Conservation (phyloP, 768 basidiomycete species). For the Cystobasidium onofrii region DNA sequence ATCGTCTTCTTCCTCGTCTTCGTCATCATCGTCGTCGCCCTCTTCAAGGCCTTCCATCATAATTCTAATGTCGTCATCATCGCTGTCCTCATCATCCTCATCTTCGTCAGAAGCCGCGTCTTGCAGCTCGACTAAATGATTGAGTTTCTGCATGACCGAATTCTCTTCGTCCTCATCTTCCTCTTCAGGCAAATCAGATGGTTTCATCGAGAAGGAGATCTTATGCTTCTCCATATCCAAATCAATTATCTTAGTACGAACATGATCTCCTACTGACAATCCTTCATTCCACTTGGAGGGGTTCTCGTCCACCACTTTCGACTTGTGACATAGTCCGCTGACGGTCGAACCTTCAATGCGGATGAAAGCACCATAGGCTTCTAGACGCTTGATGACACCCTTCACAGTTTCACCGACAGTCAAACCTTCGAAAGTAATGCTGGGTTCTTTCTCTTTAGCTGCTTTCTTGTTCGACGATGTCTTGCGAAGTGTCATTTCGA, state of each 20-base stretch:
- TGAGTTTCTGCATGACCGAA: slow-evolving; percentile 34
- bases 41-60: slow-evolving; percentile 38
- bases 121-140: slow-evolving; percentile 32
- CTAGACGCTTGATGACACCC: slow-evolving; percentile 69
- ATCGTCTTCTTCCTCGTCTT: slow-evolving; percentile 43
- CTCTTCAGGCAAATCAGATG: slow-evolving; percentile 60
- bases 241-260: slow-evolving; percentile 66
- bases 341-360: slow-evolving; percentile 75
- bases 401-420: slow-evolving; percentile 70
- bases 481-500: slow-evolving; percentile 79
- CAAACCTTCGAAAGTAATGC: slow-evolving; percentile 50
- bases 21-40: slow-evolving; percentile 40
- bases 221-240: slow-evolving; percentile 71
- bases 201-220: slow-evolving; percentile 72
- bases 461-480: slow-evolving; percentile 40
- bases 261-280: slow-evolving; percentile 77
- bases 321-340: slow-evolving; percentile 87
- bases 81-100: slow-evolving; percentile 27
- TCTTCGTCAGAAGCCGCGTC: slow-evolving; percentile 39
- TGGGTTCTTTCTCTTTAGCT: slow-evolving; percentile 40
- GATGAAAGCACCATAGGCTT: slow-evolving; percentile 87
- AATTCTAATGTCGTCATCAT: slow-evolving; percentile 38
- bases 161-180: slow-evolving; percentile 38
- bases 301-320: slow-evolving; percentile 86
- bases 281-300: slow-evolving; percentile 65